These are phyloP conservation scores for Brasilioporus rufonigricans DNA, from an alignment of 768 basidiomycete genomes.

Conservation along the genomic window DNA sequence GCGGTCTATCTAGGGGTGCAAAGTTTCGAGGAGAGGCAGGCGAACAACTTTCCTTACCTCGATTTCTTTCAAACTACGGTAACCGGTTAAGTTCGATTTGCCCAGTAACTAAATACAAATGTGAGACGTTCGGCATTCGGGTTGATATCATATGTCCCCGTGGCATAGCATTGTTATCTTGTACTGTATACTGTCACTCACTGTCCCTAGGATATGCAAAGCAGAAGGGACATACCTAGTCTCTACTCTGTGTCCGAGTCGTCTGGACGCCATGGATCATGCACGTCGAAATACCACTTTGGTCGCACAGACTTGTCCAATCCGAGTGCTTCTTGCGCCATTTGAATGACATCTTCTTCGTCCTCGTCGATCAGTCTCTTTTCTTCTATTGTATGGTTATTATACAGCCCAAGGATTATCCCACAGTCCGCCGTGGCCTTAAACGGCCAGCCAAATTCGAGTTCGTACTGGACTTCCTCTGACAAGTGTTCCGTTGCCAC, in stretches of 20 bases:
- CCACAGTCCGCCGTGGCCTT: neutral
- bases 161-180: too few relatives aligned
- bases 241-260: neutral
- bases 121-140: too few relatives aligned
- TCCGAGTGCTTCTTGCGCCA: neutral
- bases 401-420: neutral
- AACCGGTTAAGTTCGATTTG: too few relatives aligned
- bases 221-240: neutral
- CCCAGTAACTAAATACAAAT: too few relatives aligned
- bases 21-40: too few relatives aligned
- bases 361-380: neutral
- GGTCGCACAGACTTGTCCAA: neutral
- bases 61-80: too few relatives aligned
- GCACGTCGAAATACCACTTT: neutral
- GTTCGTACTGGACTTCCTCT: neutral
- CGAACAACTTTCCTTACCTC: too few relatives aligned
- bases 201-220: too few relatives aligned
- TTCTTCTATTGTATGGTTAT: neutral
- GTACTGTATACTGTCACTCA: too few relatives aligned
- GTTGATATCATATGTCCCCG: too few relatives aligned
- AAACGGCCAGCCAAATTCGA: neutral
- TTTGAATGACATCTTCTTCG: neutral
- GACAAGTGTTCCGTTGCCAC: neutral
- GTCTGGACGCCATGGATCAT: neutral
- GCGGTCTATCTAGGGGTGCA: too few relatives aligned